Percentiles rank a stretch among this genome's conserved stretches.
Evolutionary conservation across 2,329 filamentous ascomycete genomes (phyloP).

Genomic region (Arachnopeziza araneosa): DNA sequence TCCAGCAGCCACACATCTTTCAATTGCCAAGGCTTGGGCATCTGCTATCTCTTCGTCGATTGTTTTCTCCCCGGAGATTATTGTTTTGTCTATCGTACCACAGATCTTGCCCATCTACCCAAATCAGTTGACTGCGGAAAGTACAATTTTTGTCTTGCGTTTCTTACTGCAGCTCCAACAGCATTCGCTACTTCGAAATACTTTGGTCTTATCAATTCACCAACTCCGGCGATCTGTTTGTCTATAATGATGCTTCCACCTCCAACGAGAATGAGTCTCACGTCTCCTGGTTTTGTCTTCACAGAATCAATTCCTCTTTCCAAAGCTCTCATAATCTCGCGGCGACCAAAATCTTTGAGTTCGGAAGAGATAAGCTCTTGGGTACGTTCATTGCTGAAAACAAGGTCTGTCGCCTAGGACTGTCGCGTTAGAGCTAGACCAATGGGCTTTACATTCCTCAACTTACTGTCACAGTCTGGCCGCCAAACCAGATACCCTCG

Average conservation of each 20-base stretch:
- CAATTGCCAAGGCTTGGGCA: constrained; percentile 20
- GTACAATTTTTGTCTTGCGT: no score
- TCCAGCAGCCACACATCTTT: constrained; percentile 25
- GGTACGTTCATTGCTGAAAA: constrained; percentile 7
- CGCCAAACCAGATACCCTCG: constrained; percentile 48
- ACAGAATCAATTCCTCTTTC: constrained; percentile 49
- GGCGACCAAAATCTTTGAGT: constrained; percentile 14
- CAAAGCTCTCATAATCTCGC: constrained; percentile 36
- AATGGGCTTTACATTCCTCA: constrained; percentile 33
- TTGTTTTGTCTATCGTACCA: constrained; percentile 24
- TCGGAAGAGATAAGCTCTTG: constrained; percentile 7
- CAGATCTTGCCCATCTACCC: constrained; percentile 27
- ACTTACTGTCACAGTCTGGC: constrained; percentile 45
- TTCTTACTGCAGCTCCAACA: constrained; percentile 48
- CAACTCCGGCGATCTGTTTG: constrained; percentile 43
- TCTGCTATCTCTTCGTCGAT: constrained; percentile 24
- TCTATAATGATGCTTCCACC: constrained; percentile 48
- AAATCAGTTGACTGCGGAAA: neutral
- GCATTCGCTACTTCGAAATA: constrained; percentile 54
- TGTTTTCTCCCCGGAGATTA: constrained; percentile 20
- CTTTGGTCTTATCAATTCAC: constrained; percentile 44
- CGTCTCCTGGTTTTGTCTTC: constrained; percentile 48
- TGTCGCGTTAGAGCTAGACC: neutral
- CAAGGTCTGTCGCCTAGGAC: constrained; percentile 24
- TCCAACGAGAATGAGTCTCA: constrained; percentile 50